Percentiles rank a stretch among this genome's conserved stretches.
Conservation (phyloP, 495 filamentous ascomycete genomes). For the Oidiodendron maius region DNA sequence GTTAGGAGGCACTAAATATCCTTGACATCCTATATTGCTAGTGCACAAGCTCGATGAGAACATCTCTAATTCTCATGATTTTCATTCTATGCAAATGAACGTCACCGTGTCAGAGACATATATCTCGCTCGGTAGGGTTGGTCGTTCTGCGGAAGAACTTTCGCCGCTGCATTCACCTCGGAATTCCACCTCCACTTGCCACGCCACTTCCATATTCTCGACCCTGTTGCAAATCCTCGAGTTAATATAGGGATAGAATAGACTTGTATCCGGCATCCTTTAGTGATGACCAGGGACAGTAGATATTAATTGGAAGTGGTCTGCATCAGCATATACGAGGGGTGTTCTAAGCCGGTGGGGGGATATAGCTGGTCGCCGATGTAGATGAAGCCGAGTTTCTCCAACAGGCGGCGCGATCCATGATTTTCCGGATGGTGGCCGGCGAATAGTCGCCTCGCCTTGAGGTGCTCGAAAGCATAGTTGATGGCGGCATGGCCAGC, state of each 20-base stretch:
- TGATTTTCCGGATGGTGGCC: not conserved
- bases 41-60: too few relatives aligned
- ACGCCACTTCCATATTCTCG: too few relatives aligned
- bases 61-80: too few relatives aligned
- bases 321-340: not conserved
- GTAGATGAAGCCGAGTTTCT: not conserved
- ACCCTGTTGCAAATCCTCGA: too few relatives aligned
- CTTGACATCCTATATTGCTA: too few relatives aligned
- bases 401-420: not conserved
- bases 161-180: too few relatives aligned
- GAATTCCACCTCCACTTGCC: too few relatives aligned
- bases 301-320: not conserved
- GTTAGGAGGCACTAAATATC: too few relatives aligned
- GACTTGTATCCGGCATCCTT: not conserved
- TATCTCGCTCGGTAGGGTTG: too few relatives aligned
- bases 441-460: not conserved
- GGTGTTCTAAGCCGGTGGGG: not conserved
- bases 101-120: too few relatives aligned
- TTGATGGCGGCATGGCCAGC: not conserved
- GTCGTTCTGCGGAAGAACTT: too few relatives aligned
- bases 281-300: not conserved
- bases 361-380: not conserved
- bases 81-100: too few relatives aligned
- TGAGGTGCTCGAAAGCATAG: not conserved
- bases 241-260: not conserved